Base-by-base conservation (phyloP, 495 filamentous ascomycete species). In the Podospora didyma region DNA sequence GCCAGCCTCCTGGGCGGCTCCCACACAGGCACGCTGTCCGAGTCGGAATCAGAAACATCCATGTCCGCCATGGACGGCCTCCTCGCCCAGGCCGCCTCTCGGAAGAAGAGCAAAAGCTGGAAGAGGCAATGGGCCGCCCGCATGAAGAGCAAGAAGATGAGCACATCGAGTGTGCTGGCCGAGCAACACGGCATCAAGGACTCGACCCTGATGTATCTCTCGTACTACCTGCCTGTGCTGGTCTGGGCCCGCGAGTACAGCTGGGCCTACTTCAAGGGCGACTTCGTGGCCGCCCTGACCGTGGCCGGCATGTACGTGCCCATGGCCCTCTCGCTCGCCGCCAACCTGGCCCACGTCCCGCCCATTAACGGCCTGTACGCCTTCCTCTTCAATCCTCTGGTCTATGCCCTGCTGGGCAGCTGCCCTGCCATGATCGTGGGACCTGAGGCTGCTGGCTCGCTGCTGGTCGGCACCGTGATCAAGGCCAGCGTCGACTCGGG, bases 301-400 rank as follows among this genome's bases (percentile, higher is more conserved):
- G 86, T 99, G 73, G 90, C 93, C 1, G 96, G 92, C 14, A 92
- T 99, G 75, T 99, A 99, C 65, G 89, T 99, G 37, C 94, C 94
- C 23, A 97, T 99, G 93, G 86, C 93, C 0, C 81, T 99, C 24
- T 97, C 92, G 4, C 81, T 92, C 56, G 91, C 93, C n/a, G 84
- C 88, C 24, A 99, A 97, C 69, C 84, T 99, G 39, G 94, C 87
- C 7, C 93, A 97, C 64, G 84, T 96, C 16, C 92, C 93, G 9
- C 86, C 94, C 0, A 90, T 97, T 71, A 91, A 96, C 66, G 94
- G 94, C n/a, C 79, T 99, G 20, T 97, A 97, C 68, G 85, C 86
- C 24, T 99, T 97, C 66, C 90, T 94, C 49, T 86, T 97, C 69
- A 90, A 93, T 62, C 95, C 94, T 7, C 67, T 97, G 26, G 76